These are phyloP conservation scores for Brassica cretica DNA, from an alignment of 345 rosid genomes.

Conservation along the genomic window DNA sequence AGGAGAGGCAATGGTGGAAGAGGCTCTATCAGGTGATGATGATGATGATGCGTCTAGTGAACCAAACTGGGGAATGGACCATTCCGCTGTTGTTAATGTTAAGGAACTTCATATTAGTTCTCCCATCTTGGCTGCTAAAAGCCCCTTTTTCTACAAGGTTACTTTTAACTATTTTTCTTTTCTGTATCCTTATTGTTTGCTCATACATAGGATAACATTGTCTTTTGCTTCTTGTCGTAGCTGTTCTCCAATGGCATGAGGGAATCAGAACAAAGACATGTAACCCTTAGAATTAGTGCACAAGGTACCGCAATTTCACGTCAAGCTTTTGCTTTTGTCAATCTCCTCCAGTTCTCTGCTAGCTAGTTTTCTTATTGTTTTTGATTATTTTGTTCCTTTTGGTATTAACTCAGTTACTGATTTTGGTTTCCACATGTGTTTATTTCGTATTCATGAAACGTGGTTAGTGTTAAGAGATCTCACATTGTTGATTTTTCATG, in stretches of 20 bases:
- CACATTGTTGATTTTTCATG: not conserved
- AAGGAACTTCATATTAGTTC: constrained; percentile 1
- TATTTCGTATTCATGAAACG: not conserved
- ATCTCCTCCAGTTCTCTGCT: not conserved
- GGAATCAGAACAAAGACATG: not conserved
- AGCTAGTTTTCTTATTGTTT: not conserved
- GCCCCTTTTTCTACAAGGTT: not conserved
- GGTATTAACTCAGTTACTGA: not conserved
- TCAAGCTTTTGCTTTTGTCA: not conserved
- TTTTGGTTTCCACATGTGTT: not conserved
- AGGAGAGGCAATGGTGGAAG: not conserved
- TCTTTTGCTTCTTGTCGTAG: not conserved
- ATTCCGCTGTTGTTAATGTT: not conserved
- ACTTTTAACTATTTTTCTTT: not conserved
- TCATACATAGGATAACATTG: not conserved
- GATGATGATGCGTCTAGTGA: not conserved
- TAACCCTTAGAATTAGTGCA: not conserved
- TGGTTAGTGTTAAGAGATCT: not conserved
- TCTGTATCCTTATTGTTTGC: not conserved
- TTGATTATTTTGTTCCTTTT: not conserved
- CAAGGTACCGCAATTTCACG: not conserved
- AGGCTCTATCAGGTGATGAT: not conserved
- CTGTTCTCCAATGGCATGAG: not conserved
- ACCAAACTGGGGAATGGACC: not conserved
- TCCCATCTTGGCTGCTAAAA: not conserved